These are phyloP conservation scores for Diaporthe australafricana DNA, from an alignment of 2,329 filamentous ascomycete genomes.

Conservation along the genomic window DNA sequence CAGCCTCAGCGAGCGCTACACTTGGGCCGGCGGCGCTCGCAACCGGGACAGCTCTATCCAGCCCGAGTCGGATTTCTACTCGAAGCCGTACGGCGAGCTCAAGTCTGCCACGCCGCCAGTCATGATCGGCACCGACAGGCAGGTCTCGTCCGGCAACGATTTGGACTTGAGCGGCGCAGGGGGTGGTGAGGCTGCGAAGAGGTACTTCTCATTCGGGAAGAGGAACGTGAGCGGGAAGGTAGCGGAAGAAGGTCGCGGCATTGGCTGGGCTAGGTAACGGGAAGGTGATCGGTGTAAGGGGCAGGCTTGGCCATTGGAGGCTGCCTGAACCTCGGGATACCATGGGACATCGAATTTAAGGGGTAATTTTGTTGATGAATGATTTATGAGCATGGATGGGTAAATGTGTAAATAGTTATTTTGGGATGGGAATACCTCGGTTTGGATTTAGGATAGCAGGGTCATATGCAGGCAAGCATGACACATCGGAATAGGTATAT, in stretches of 20 bases:
- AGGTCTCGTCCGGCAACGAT: slow-evolving; percentile 71
- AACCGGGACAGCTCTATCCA: slow-evolving; percentile 62
- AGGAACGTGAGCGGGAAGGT: slow-evolving; percentile 79
- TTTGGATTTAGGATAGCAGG: slow-evolving; percentile 2
- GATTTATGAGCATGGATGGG: slow-evolving; percentile 17
- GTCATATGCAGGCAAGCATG: slow-evolving; percentile 6
- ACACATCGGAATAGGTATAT: background rate
- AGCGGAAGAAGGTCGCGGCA: slow-evolving; percentile 72
- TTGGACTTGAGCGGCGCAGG: slow-evolving; percentile 49
- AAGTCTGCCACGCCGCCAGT: slow-evolving; percentile 65
- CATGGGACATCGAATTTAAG: background rate
- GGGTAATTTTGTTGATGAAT: background rate
- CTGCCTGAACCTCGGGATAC: background rate
- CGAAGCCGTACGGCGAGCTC: slow-evolving; percentile 71
- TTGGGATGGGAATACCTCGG: slow-evolving; percentile 22
- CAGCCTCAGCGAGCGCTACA: slow-evolving; percentile 32
- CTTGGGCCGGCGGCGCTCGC: slow-evolving; percentile 39
- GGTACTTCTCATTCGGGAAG: slow-evolving; percentile 52
- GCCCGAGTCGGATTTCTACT: slow-evolving; percentile 60
- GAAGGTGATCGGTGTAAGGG: background rate
- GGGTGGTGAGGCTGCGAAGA: slow-evolving; percentile 30
- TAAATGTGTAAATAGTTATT: slow-evolving; percentile 11
- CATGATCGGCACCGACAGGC: slow-evolving; percentile 61
- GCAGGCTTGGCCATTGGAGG: background rate
- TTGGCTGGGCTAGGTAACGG: slow-evolving; percentile 19